Evolutionary conservation across 2,329 filamentous ascomycete species (phyloP).

Genomic region (Periconia digitata): DNA sequence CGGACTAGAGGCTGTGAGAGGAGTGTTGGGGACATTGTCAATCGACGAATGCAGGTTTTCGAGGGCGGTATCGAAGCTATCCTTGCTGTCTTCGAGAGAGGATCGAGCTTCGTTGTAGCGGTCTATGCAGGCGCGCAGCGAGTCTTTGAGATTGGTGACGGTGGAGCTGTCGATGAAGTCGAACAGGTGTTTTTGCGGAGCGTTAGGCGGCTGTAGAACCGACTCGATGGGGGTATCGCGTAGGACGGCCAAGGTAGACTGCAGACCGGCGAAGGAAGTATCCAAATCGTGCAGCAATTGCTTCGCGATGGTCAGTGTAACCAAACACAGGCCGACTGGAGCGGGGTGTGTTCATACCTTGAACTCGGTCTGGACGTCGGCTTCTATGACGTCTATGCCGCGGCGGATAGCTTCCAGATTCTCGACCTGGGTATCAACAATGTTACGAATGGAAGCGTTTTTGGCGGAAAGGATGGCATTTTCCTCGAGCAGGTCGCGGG

Average conservation of each 20-base stretch:
- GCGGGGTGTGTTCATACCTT: conserved; percentile 26
- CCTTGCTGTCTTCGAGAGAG: conserved; percentile 54
- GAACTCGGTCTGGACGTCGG: conserved; percentile 48
- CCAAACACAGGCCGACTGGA: neutral
- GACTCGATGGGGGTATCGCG: conserved; percentile 65
- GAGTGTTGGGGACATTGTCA: conserved; percentile 33
- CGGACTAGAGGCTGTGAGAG: conserved; percentile 30
- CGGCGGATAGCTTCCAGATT: conserved; percentile 47
- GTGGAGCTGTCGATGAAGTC: conserved; percentile 76
- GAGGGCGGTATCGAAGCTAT: conserved; percentile 74
- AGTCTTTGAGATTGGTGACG: conserved; percentile 66
- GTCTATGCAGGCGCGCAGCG: conserved; percentile 70
- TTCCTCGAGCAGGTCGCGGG: conserved; percentile 75
- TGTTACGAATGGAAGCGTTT: conserved; percentile 46
- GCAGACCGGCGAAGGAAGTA: conserved; percentile 64
- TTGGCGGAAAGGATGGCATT: conserved; percentile 67
- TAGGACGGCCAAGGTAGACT: conserved; percentile 67
- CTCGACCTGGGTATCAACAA: conserved; percentile 49
- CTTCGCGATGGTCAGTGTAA: conserved; percentile 21
- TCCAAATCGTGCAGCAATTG: conserved; percentile 67
- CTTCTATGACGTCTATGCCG: conserved; percentile 46
- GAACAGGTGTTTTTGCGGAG: conserved; percentile 61
- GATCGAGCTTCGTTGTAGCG: conserved; percentile 70
- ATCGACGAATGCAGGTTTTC: conserved; percentile 39
- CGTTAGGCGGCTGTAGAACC: conserved; percentile 58